Evolutionary conservation across 306 rosid species (phyloP), one percentile per base, ranked within the genome.

Genomic region (Prinsepia uniflora): DNA sequence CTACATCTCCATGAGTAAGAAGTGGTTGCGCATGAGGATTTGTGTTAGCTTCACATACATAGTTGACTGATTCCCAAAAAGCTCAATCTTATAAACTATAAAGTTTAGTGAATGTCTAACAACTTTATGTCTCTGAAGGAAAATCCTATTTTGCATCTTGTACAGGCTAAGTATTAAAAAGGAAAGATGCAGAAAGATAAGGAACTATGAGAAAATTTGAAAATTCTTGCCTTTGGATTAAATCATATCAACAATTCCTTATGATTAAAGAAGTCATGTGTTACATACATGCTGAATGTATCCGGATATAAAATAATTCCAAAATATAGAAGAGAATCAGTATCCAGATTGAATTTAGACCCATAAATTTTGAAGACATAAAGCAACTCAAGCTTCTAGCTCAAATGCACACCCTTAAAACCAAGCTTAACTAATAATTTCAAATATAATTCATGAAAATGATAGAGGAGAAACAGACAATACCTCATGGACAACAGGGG

Each of bases 401-500:
- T 30, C 36, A 1, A 30, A 30, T 30, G 36, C 36, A 30, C 36
- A 30, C 36, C 36, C 36, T 30, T 30, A 30, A 30, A 30, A 30
- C 36, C 36, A 30, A 30, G 11, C 67, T 53, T 6, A 63, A 42
- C 11, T 36, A 52, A 73, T n/a, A 47, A 45, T 56, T 40, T 61
- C 67, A 54, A 30, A 70, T 7, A 30, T 10, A 41, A 48, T 8
- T 69, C 61, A 57, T 34, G 47, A 36, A 10, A 60, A 72, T 58
- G 68, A 54, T 66, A 78, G 11, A 22, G 72, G 68, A 68, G 60
- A 62, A 65, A 63, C 22, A 57, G 57, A 59, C 10, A 39, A 67
- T 82, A 92, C 96, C 91, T 78, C 0, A 78, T 89, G 65, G 79
- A 79, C 34, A 88, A 83, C 81, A 85, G n/a, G n/a, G n/a, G n/a